Evolutionary conservation across 192 early-diverging fungal genomes (phyloP), one percentile per base, ranked within the genome.

Genomic region (Coemansia sp.): DNA sequence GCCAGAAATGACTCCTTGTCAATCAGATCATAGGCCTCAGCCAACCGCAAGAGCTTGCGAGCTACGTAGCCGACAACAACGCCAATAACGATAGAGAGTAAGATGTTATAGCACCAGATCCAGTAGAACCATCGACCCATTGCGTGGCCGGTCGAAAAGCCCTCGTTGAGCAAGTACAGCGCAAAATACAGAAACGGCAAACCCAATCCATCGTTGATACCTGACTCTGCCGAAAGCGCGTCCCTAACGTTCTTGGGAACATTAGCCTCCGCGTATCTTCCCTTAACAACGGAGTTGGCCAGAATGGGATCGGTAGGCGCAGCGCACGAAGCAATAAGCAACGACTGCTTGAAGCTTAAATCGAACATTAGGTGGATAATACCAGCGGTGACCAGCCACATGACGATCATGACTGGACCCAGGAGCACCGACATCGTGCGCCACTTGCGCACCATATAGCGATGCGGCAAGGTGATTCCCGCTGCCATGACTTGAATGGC

Each of bases 301-400:
- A 98, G 81, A 65, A 97, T 94, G 5, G 96, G 95, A 77, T 98
- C 96, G 3, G 96, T 98, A 8, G 96, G 95, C 14, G 95, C 91
- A 17, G 91, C 80, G 70, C 93, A 95, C 9, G 95, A 89, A 4
- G 92, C 89, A 39, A 98, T 89, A 50, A 92, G 82, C 73, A 98
- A 77, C 0, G 90, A 71, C 69, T 93, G 72, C 50, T 69, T 69
- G 46, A 82, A 82, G 57, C 71, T 64, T 30, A 82, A 58, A 2
- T 69, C 37, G 89, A 93, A 84, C 62, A 75, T 53, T 19, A 86
- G 63, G 13, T 74, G 71, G 11, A 86, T 52, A 46, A 92, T 81
- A 0, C 90, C 74, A 2, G 88, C 93, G 21, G 89, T 88, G 14
- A 91, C 83, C 47, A 89, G 53, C 92, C 93, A 96, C 91, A 94